Evolutionary conservation across 176 grass and related monocot genomes (phyloP).

Genomic region (Juncus inflexus): DNA sequence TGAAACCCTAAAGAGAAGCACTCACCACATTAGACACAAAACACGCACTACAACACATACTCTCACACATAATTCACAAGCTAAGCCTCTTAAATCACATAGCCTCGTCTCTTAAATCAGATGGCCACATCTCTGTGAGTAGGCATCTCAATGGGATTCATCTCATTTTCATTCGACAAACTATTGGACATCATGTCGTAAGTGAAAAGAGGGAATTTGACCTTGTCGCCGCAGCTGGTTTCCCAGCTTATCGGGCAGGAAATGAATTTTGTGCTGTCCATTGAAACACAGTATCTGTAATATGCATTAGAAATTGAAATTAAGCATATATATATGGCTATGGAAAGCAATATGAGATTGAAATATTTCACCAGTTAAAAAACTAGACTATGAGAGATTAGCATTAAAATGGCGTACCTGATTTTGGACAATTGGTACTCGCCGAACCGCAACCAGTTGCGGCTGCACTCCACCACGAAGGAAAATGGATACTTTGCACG

Average conservation of each 20-base stretch:
- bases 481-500: conserved; percentile 9
- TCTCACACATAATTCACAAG: too few species aligned
- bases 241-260: conserved; percentile 17
- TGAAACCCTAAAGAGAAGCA: too few species aligned
- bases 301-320: too few species aligned
- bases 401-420: conserved; percentile 19
- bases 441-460: background rate
- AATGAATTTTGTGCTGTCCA: conserved; percentile 12
- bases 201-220: conserved; percentile 24
- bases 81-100: too few species aligned
- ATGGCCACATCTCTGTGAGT: conserved; percentile 15
- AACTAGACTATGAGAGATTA: too few species aligned
- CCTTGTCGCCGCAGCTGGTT: conserved; percentile 1
- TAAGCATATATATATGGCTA: too few species aligned
- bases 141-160: conserved; percentile 24
- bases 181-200: background rate
- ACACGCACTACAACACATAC: too few species aligned
- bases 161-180: background rate
- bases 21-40: too few species aligned
- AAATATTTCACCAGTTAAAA: too few species aligned
- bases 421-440: conserved; percentile 8
- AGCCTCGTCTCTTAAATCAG: conserved; percentile 4
- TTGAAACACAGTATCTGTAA: conserved; percentile 30
- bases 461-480: conserved; percentile 16
- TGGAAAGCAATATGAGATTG: too few species aligned